These are phyloP conservation scores for Chaetomium cochliodes DNA, from an alignment of 495 filamentous ascomycete species.

Conservation along the genomic window DNA sequence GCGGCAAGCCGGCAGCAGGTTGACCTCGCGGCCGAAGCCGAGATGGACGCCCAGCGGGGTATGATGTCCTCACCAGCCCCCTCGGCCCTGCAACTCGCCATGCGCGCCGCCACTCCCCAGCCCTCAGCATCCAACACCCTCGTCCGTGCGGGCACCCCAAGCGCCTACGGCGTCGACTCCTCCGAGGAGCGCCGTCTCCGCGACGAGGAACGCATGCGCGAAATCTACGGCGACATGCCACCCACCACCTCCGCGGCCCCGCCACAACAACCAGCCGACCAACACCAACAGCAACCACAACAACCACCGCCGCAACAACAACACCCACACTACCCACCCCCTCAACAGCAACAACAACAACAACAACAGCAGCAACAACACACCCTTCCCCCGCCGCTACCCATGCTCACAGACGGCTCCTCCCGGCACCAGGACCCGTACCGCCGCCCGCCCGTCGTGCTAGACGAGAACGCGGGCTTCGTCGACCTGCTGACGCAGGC, in stretches of 20 bases:
- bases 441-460: conserved; percentile 13
- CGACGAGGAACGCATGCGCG: conserved; percentile 52
- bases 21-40: not conserved
- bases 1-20: not conserved
- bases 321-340: not conserved
- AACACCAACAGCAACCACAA: not conserved
- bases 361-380: not conserved
- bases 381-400: not conserved
- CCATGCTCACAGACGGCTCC: conserved; percentile 7
- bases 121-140: conserved; percentile 11
- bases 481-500: conserved; percentile 66
- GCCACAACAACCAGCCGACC: conserved; percentile 11
- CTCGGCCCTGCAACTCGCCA: conserved; percentile 20
- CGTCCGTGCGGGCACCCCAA: conserved; percentile 14
- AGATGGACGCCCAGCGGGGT: conserved; percentile 1
- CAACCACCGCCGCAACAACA: not conserved
- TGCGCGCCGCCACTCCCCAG: conserved; percentile 19
- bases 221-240: conserved; percentile 52
- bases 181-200: conserved; percentile 37
- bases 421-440: conserved; percentile 28
- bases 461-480: conserved; percentile 46
- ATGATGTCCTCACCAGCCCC: conserved; percentile 22
- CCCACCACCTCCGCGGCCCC: conserved; percentile 7
- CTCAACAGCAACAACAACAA: not conserved
- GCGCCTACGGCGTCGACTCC: conserved; percentile 29